A percentile compares a stretch with the other conserved stretches of the same genome.
Conservation (phyloP, 2,329 filamentous ascomycete species). For the Botrytis cinerea region DNA sequence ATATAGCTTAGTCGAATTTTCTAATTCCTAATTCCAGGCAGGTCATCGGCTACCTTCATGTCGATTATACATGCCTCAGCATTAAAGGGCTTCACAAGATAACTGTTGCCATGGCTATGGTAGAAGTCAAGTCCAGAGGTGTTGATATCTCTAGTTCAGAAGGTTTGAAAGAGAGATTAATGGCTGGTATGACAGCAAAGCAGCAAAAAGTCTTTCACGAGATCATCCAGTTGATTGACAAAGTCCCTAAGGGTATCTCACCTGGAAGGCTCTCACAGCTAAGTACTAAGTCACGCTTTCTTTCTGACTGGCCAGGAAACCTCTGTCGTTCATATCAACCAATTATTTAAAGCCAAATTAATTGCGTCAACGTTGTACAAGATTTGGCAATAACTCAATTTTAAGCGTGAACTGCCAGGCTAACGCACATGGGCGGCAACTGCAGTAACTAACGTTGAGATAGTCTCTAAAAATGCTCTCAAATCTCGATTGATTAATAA, state of each 20-base stretch:
- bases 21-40: not conserved
- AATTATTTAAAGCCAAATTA: no score
- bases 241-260: accelerated
- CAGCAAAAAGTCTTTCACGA: not conserved
- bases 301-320: not conserved
- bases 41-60: not conserved
- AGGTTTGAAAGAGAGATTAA: not conserved
- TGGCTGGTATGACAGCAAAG: no score
- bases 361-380: not conserved
- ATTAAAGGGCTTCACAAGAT: not conserved
- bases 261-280: not conserved
- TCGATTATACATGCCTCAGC: not conserved
- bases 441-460: not conserved
- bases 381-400: not conserved
- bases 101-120: not conserved
- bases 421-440: not conserved
- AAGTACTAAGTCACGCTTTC: not conserved
- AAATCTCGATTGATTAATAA: not conserved
- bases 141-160: not conserved
- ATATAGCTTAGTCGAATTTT: not conserved
- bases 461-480: not conserved
- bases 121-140: not conserved
- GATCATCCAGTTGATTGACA: not conserved
- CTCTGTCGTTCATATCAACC: no score
- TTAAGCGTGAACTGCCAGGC: not conserved